These are phyloP conservation scores for Talaromyces albobiverticillius DNA, from an alignment of 2,329 filamentous ascomycete genomes.

Conservation along the genomic window DNA sequence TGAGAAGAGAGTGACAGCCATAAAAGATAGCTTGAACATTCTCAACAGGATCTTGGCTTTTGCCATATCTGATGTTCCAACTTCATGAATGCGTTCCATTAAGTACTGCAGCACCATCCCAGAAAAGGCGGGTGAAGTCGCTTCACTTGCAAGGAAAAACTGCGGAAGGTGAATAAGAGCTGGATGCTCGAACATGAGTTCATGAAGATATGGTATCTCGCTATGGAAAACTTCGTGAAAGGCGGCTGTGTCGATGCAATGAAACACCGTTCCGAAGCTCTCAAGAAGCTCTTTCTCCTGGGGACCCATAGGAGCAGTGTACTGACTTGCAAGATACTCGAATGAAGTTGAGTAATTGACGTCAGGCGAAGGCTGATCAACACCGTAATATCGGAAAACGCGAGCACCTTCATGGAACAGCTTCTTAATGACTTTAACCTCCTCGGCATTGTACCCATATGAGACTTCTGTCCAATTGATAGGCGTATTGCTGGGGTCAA, in stretches of 20 bases:
- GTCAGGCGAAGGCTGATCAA: slow-evolving; percentile 73
- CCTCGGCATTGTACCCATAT: slow-evolving; percentile 94
- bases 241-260: slow-evolving; percentile 95
- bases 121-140: slow-evolving; percentile 94
- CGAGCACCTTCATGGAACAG: slow-evolving; percentile 94
- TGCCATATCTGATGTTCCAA: slow-evolving; percentile 86
- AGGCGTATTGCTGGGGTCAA: slow-evolving; percentile 76
- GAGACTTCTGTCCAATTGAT: slow-evolving; percentile 93
- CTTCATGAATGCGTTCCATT: slow-evolving; percentile 94
- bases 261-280: slow-evolving; percentile 96
- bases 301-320: slow-evolving; percentile 88
- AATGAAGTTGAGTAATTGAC: slow-evolving; percentile 75
- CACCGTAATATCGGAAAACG: slow-evolving; percentile 95
- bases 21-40: slow-evolving; percentile 97
- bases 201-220: slow-evolving; percentile 93
- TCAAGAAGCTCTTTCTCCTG: slow-evolving; percentile 97
- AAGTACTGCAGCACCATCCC: slow-evolving; percentile 97
- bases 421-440: slow-evolving; percentile 94
- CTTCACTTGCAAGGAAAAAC: slow-evolving; percentile 97
- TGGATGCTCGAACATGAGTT: slow-evolving; percentile 97
- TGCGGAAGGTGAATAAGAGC: slow-evolving; percentile 92
- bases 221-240: slow-evolving; percentile 98
- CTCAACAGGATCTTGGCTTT: slow-evolving; percentile 90
- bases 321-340: slow-evolving; percentile 90
- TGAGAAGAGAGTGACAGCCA: slow-evolving; percentile 97